Percentiles rank a stretch among this genome's conserved stretches.
These are phyloP conservation scores for Calonectria crousiana DNA, from an alignment of 2,329 filamentous ascomycete species.

Conservation along the genomic window DNA sequence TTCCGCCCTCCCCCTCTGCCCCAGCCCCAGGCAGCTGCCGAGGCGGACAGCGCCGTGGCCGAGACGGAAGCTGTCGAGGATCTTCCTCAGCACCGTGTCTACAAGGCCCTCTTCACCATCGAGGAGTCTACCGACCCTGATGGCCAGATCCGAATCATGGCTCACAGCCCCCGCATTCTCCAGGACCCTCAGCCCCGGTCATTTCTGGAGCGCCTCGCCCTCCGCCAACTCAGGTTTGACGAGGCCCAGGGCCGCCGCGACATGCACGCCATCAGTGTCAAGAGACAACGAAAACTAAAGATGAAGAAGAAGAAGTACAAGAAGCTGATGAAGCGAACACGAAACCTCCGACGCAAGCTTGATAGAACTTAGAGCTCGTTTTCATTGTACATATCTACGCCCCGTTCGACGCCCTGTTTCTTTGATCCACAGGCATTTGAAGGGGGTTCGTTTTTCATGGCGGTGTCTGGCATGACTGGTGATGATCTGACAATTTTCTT, in stretches of 20 bases:
- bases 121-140: slow-evolving; percentile 73
- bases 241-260: slow-evolving; percentile 62
- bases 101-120: slow-evolving; percentile 75
- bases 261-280: slow-evolving; percentile 91
- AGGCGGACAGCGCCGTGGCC: slow-evolving; percentile 51
- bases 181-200: slow-evolving; percentile 62
- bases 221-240: slow-evolving; percentile 72
- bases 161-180: slow-evolving; percentile 70
- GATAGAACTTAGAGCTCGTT: slow-evolving; percentile 67
- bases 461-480: slow-evolving; percentile 48
- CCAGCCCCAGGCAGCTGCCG: slow-evolving; percentile 63
- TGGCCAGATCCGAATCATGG: slow-evolving; percentile 70
- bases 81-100: slow-evolving; percentile 64
- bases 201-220: slow-evolving; percentile 79
- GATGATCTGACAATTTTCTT: slow-evolving; percentile 42
- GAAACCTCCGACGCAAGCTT: slow-evolving; percentile 88
- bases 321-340: slow-evolving; percentile 96
- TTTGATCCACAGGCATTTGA: slow-evolving; percentile 41
- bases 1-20: slow-evolving; percentile 90
- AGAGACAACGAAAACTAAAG: slow-evolving; percentile 91
- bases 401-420: slow-evolving; percentile 38
- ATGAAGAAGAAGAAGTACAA: slow-evolving; percentile 99
- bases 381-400: slow-evolving; percentile 43
- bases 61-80: slow-evolving; percentile 51
- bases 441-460: slow-evolving; percentile 36